These are phyloP conservation scores for Penicillium pancosmium DNA, from an alignment of 495 filamentous ascomycete species.

Conservation along the genomic window DNA sequence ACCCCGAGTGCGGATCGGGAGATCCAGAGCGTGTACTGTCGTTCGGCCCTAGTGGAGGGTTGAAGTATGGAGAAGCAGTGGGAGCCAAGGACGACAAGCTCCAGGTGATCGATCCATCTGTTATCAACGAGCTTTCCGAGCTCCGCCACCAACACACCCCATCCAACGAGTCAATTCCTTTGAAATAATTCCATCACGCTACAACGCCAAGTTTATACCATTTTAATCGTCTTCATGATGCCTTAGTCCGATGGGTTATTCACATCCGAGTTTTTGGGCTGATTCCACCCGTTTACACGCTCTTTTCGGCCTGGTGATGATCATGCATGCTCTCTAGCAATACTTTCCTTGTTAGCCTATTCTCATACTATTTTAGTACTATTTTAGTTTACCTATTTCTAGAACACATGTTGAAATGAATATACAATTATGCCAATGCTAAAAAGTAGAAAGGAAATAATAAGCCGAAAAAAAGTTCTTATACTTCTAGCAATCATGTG, in stretches of 20 bases:
- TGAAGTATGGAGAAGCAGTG: conserved; percentile 8
- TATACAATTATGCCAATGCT: neutral
- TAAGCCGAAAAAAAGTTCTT: neutral
- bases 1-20: conserved; percentile 36
- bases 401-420: conserved; percentile 4
- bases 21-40: conserved; percentile 31
- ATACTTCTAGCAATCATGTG: conserved; percentile 2
- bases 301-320: neutral
- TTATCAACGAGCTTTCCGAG: conserved; percentile 12
- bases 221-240: neutral
- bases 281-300: neutral
- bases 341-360: neutral
- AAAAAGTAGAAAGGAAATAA: neutral
- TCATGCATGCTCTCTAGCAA: neutral
- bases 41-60: conserved; percentile 22
- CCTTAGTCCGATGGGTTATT: neutral
- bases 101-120: conserved; percentile 3
- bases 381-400: neutral
- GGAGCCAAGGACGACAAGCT: conserved; percentile 12
- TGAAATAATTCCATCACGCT: neutral
- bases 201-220: neutral
- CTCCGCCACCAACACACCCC: conserved; percentile 1
- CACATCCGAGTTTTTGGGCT: neutral
- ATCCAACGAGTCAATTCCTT: neutral
- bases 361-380: neutral